Base-by-base conservation (phyloP, 352 stramenopile species). In the Phytophthora europaea region DNA sequence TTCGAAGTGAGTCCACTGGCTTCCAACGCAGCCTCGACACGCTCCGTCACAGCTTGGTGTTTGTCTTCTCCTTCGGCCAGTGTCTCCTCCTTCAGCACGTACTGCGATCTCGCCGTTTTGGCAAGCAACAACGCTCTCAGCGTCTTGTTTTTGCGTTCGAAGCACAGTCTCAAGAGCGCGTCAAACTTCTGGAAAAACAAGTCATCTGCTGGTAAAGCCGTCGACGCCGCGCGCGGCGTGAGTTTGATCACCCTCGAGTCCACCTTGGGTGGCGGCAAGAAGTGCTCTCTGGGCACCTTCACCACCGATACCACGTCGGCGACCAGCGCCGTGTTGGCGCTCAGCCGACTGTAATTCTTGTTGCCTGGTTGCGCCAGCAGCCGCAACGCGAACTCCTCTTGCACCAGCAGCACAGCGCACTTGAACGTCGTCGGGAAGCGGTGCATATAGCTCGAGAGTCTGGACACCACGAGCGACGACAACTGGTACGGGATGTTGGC, bases 401-500 rank as follows among this genome's bases (percentile, higher is more conserved):
- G 90, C 22, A 97, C 85, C 22, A 97, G 75, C 40, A 97, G 68
- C 67, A 97, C 87, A 0, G 84, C 83, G 59, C 80, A 91, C 58
- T 83, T 76, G 59, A 94, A 84, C 13, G 61, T 80, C 26, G 76
- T 75, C 1, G 85, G 79, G 58, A 87, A 91, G 22, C 69, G 67
- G 61, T 87, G 80, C 79, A 93, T 90, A 73, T 93, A 91, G 67
- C 63, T 92, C n/a, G 79, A 85, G 8, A 97, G 76, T 23, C 88
- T 75, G 26, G 83, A 91, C 48, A 97, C 79, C 57, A 97, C 85
- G 22, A 94, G 74, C 1, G 90, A 97, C 62, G 89, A 95, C 45
- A 97, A 81, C 45, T 97, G 86, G 73, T 97, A 97, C 67, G 90
- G 90, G 43, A 97, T 94, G 65, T 97, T 97, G 54, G 90, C 90